These are phyloP conservation scores for Alternaria conjuncta DNA, from an alignment of 2,329 filamentous ascomycete species.

Conservation along the genomic window DNA sequence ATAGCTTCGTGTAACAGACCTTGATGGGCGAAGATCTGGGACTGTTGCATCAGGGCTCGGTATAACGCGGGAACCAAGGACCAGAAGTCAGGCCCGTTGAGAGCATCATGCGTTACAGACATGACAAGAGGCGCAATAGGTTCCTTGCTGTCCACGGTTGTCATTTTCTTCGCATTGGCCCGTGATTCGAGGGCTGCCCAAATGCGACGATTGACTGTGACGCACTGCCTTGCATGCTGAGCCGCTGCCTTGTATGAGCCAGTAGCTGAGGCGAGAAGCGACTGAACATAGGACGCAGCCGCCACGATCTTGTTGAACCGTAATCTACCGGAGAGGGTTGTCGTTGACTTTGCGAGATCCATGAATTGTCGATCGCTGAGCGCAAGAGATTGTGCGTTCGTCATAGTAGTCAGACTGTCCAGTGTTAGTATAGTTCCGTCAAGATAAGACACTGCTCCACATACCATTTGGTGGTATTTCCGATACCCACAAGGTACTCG, in stretches of 20 bases:
- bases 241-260: slow-evolving; percentile 55
- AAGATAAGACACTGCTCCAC: neutral
- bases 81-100: slow-evolving; percentile 77
- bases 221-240: slow-evolving; percentile 56
- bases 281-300: slow-evolving; percentile 69
- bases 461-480: slow-evolving; percentile 67
- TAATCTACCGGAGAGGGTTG: slow-evolving; percentile 43
- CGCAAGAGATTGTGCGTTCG: slow-evolving; percentile 38
- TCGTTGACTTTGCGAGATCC: slow-evolving; percentile 38
- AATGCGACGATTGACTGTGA: slow-evolving; percentile 57
- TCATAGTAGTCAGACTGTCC: slow-evolving; percentile 36
- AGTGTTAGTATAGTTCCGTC: slow-evolving; percentile 18
- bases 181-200: slow-evolving; percentile 60
- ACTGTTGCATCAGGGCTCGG: slow-evolving; percentile 73
- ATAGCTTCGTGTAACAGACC: slow-evolving; percentile 88
- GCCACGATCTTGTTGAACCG: slow-evolving; percentile 61
- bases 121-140: slow-evolving; percentile 41
- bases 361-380: slow-evolving; percentile 35
- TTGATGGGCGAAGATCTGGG: slow-evolving; percentile 78
- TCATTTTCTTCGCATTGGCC: slow-evolving; percentile 24
- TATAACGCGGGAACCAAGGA: slow-evolving; percentile 76
- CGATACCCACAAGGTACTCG: slow-evolving; percentile 74
- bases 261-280: slow-evolving; percentile 67
- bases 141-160: slow-evolving; percentile 16
- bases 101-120: slow-evolving; percentile 53